phyloP scores from a whole-genome alignment of 2,329 filamentous ascomycete species.

The Mycosphaerella sp. region DNA sequence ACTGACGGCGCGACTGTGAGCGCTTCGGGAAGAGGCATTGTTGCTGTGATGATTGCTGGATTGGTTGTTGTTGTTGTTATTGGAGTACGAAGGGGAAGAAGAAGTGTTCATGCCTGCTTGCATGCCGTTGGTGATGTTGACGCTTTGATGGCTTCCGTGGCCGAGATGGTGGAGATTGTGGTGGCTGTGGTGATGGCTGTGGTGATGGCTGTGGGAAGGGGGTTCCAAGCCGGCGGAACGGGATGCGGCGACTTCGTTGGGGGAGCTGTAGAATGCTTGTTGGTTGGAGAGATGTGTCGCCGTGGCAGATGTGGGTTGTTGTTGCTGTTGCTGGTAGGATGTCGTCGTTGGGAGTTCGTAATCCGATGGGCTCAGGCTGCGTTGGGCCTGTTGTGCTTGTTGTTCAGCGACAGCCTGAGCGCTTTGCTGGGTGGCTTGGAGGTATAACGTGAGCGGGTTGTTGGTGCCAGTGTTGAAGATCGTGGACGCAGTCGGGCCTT shows the following conservation, averaged over 20 bases:
- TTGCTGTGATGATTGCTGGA: slow-evolving; percentile 37
- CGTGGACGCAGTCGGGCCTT: slow-evolving; percentile 60
- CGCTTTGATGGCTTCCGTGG: slow-evolving; percentile 48
- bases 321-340: slow-evolving; percentile 34
- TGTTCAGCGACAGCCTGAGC: slow-evolving; percentile 46
- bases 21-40: slow-evolving; percentile 21
- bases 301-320: slow-evolving; percentile 37
- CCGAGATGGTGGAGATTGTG: slow-evolving; percentile 49
- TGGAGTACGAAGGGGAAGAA: slow-evolving; percentile 15
- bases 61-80: slow-evolving; percentile 39
- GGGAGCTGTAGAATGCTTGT: slow-evolving; percentile 69
- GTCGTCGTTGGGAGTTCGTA: slow-evolving; percentile 48
- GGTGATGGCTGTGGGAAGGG: slow-evolving; percentile 21
- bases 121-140: slow-evolving; percentile 38
- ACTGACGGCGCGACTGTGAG: slow-evolving; percentile 76
- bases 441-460: slow-evolving; percentile 90
- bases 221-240: slow-evolving; percentile 30
- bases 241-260: slow-evolving; percentile 51
- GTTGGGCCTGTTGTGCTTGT: slow-evolving; percentile 50
- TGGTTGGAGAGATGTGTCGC: slow-evolving; percentile 54
- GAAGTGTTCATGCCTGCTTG: slow-evolving; percentile 12
- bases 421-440: slow-evolving; percentile 58
- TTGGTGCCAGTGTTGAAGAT: slow-evolving; percentile 72
- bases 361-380: slow-evolving; percentile 39
- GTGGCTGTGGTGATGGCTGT: slow-evolving; percentile 42